Percentiles rank a stretch among this genome's conserved stretches.
phyloP scores from a whole-genome alignment of 2,329 filamentous ascomycete species.

The Anthostomella pinea region DNA sequence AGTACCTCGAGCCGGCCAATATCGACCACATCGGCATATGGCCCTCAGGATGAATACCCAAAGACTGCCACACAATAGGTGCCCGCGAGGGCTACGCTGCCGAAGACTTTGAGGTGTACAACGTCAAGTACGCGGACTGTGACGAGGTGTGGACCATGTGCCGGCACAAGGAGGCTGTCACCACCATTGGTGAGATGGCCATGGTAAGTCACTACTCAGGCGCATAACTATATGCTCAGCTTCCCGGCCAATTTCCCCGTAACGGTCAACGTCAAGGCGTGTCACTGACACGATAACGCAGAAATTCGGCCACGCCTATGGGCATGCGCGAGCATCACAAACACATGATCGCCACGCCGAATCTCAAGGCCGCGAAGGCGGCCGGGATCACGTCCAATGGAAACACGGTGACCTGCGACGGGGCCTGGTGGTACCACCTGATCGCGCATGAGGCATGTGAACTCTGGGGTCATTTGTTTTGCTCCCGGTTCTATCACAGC shows the following conservation, averaged over 20 bases:
- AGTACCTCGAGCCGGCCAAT: neutral
- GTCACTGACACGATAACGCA: too few relatives aligned
- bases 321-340: slow-evolving; percentile 27
- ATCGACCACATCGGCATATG: slow-evolving; percentile 8
- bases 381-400: neutral
- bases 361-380: slow-evolving; percentile 4
- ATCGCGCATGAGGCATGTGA: slow-evolving; percentile 15
- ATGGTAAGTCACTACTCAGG: slow-evolving; percentile 12
- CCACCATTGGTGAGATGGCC: slow-evolving; percentile 24
- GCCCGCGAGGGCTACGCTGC: slow-evolving; percentile 14
- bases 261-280: too few relatives aligned
- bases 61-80: slow-evolving; percentile 19
- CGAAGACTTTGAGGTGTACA: slow-evolving; percentile 24
- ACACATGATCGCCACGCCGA: slow-evolving; percentile 23
- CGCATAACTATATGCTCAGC: slow-evolving; percentile 23
- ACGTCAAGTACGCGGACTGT: slow-evolving; percentile 29
- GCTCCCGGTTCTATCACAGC: too few relatives aligned
- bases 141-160: slow-evolving; percentile 30
- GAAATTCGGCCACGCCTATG: slow-evolving; percentile 29
- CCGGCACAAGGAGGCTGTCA: slow-evolving; percentile 24
- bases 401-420: slow-evolving; percentile 4
- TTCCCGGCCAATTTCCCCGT: slow-evolving; percentile 24
- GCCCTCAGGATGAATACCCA: slow-evolving; percentile 19
- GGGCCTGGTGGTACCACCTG: slow-evolving; percentile 2
- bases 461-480: too few relatives aligned